These are phyloP conservation scores for Cryptococcus neoformans DNA, from an alignment of 1,284 basidiomycete genomes.

Conservation along the genomic window DNA sequence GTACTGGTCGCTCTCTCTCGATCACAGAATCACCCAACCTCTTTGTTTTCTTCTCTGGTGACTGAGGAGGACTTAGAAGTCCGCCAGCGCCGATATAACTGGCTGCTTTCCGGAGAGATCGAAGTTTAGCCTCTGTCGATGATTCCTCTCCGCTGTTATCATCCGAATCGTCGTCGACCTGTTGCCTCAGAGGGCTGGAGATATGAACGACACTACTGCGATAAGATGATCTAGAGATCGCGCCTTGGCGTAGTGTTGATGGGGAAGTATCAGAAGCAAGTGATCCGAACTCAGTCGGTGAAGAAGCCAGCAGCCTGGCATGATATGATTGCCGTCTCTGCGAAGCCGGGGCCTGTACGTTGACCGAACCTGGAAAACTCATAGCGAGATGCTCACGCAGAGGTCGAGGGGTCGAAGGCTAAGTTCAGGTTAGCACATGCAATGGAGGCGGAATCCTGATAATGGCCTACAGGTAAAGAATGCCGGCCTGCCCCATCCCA, in stretches of 20 bases:
- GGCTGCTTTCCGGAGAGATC: constrained; percentile 12
- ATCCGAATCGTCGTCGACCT: constrained; percentile 27
- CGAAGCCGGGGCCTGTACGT: constrained; percentile 9
- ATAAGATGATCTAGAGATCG: constrained; percentile 14
- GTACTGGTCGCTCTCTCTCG: neutral
- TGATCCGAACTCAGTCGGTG: constrained; percentile 10
- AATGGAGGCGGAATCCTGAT: neutral
- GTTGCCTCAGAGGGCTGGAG: constrained; percentile 28
- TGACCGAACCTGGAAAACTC: constrained; percentile 30
- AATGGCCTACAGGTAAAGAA: constrained; percentile 28
- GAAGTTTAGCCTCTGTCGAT: neutral
- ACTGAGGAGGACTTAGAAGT: constrained; percentile 24
- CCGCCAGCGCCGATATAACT: constrained; percentile 26
- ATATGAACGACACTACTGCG: constrained; percentile 29
- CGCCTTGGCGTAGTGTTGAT: neutral
- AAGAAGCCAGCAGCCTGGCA: constrained; percentile 20
- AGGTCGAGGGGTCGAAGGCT: constrained; percentile 28
- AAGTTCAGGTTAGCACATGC: neutral
- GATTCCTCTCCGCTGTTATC: neutral
- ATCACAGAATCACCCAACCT: constrained; percentile 2
- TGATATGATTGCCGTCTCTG: constrained; percentile 24
- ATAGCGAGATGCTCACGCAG: constrained; percentile 34
- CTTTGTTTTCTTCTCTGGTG: constrained; percentile 18
- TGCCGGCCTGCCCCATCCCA: constrained; percentile 36
- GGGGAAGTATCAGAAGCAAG: constrained; percentile 5